Evolutionary conservation across 2,329 filamentous ascomycete genomes (phyloP), one percentile per base, ranked within the genome.

Genomic region (Ascochyta fabae): DNA sequence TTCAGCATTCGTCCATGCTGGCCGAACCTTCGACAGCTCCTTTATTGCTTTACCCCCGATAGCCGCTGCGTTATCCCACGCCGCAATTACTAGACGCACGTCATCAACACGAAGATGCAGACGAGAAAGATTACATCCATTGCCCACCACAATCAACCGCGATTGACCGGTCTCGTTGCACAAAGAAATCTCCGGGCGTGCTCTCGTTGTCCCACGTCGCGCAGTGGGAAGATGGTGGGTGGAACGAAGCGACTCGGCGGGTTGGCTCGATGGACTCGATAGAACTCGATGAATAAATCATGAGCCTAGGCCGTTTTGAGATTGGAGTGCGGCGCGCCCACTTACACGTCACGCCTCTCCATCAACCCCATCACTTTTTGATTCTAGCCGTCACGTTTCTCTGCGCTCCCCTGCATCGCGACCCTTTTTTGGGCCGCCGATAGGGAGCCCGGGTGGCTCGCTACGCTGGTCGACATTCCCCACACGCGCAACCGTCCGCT

Each of bases 321-420:
- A 53, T 31, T n/a, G 40, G 44, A 50, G 49, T 53, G 50, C 40
- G 53, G 50, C 61, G 48, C 59, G 55, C 54, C 64, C 60, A 50
- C 44, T 52, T 54, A 61, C 69, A 70, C 69, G 69, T 72, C 70
- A 70, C 58, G 53, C 62, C 50, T 60, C 64, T 58, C 61, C 66
- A 67, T 67, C 68, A 67, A 60, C 62, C 52, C 58, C 54, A 53
- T 45, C 53, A 40, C 45, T 49, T 36, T 62, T 55, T 53, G 29
- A 42, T 53, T 57, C 63, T 61, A 57, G 60, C 60, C 60, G 59
- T 61, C 45, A 45, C 54, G 55, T 57, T 60, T 53, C 57, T 47
- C 61, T 57, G 59, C 52, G 48, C 52, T 64, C 66, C 68, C 69
- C 63, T 72, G 70, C 68, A 69, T 60, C 55, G 58, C 58, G 56